A percentile compares a stretch with the other conserved stretches of the same genome.
phyloP scores from a whole-genome alignment of 2,329 filamentous ascomycete genomes.

The Microthyrium microscopicum region DNA sequence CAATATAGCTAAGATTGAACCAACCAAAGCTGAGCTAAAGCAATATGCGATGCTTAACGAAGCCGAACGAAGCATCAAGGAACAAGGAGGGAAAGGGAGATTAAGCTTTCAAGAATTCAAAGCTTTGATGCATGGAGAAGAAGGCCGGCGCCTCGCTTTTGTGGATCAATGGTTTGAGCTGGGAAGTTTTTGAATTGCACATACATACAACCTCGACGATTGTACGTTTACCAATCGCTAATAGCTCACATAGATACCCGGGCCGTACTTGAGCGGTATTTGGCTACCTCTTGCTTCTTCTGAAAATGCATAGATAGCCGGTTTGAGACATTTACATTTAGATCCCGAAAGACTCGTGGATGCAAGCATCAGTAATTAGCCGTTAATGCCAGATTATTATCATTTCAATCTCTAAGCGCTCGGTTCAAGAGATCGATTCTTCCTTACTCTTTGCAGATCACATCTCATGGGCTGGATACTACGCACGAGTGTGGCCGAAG shows the following conservation, averaged over 20 bases:
- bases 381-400: too few relatives aligned
- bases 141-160: constrained; percentile 51
- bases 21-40: constrained; percentile 9
- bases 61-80: constrained; percentile 47
- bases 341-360: too few relatives aligned
- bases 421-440: too few relatives aligned
- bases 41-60: constrained; percentile 13
- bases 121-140: constrained; percentile 50
- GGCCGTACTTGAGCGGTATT: not conserved
- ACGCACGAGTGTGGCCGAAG: too few relatives aligned
- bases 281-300: not conserved
- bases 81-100: constrained; percentile 62
- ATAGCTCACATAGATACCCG: not conserved
- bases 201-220: too few relatives aligned
- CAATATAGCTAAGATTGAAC: not conserved
- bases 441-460: too few relatives aligned
- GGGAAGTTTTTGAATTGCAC: constrained; percentile 42
- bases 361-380: not conserved
- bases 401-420: too few relatives aligned
- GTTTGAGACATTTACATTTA: not conserved
- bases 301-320: not conserved
- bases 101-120: constrained; percentile 70
- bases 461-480: too few relatives aligned
- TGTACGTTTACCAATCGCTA: too few relatives aligned
- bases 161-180: constrained; percentile 81